Conservation (phyloP, 2,329 filamentous ascomycete species). For the Mycosphaerella arachidis region DNA sequence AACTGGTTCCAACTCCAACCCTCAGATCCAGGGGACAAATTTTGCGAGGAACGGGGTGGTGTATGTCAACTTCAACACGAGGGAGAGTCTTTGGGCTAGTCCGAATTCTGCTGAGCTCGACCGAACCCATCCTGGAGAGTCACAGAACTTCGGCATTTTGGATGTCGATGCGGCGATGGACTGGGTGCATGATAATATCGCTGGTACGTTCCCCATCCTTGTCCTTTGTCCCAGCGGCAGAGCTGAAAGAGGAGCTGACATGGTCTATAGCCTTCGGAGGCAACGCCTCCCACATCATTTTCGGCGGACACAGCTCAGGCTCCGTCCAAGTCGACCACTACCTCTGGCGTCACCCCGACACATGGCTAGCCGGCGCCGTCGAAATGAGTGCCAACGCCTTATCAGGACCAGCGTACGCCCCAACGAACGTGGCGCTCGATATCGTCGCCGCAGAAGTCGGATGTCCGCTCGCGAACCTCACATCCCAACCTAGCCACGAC, state of each 20-base stretch:
- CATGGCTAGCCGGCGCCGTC: conserved; percentile 17
- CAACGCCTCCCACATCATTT: conserved; percentile 2
- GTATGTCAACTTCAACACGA: conserved; percentile 5
- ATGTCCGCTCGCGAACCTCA: conserved; percentile 24
- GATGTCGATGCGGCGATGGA: conserved; percentile 8
- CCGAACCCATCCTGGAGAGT: not conserved
- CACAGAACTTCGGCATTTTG: conserved; percentile 6
- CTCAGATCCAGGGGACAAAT: conserved; percentile 24
- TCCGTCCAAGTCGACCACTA: conserved; percentile 35
- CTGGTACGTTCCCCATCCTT: too few species aligned
- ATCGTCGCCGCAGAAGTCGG: conserved; percentile 37
- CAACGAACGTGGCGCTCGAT: conserved; percentile 36
- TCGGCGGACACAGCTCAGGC: conserved; percentile 35
- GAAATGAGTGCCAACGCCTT: conserved; percentile 43
- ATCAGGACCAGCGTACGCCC: conserved; percentile 40
- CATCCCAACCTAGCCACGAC: conserved; percentile 10
- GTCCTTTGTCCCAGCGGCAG: too few species aligned
- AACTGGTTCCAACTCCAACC: conserved; percentile 14
- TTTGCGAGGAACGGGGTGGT: conserved; percentile 7
- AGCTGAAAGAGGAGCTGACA: too few species aligned
- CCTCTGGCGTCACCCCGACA: conserved; percentile 26
- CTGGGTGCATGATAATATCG: conserved; percentile 2
- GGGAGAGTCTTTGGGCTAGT: conserved; percentile 2
- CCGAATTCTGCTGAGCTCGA: conserved; percentile 1
- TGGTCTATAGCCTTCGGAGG: conserved; percentile 6